Evolutionary conservation across 140 eudicot species (phyloP).

Genomic region (Bidens hawaiensis): DNA sequence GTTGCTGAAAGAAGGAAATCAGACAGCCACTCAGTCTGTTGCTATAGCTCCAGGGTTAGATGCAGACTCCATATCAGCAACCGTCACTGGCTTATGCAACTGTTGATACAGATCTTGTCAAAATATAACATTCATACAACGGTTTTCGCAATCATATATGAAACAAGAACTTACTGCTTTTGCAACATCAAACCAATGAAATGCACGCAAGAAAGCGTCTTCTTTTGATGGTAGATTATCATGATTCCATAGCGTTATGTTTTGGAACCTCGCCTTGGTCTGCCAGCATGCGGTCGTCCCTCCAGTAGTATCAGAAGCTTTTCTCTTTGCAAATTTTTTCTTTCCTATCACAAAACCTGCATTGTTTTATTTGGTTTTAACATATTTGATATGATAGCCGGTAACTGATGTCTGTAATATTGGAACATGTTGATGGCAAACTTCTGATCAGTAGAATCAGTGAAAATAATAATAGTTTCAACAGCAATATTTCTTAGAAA

Average conservation of each 20-base stretch:
- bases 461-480: no score
- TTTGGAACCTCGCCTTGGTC: constrained; percentile 55
- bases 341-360: constrained; percentile 77
- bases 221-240: constrained; percentile 83
- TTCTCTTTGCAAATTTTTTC: constrained; percentile 39
- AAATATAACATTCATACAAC: neutral
- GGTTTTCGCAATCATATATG: no score
- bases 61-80: constrained; percentile 56
- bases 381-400: neutral
- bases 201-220: constrained; percentile 72
- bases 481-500: neutral
- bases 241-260: constrained; percentile 81
- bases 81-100: constrained; percentile 58
- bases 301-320: constrained; percentile 29
- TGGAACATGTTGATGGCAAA: neutral
- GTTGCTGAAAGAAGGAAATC: neutral
- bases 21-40: constrained; percentile 3
- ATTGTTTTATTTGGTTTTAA: neutral
- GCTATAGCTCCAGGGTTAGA: constrained; percentile 27
- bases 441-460: neutral
- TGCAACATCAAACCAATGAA: constrained; percentile 84
- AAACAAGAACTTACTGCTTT: constrained; percentile 85
- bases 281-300: constrained; percentile 47
- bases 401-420: neutral
- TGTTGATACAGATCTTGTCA: constrained; percentile 27